Evolutionary conservation across 2,329 filamentous ascomycete species (phyloP), one percentile per base, ranked within the genome.

Genomic region (Proliferodiscus dingleyae): DNA sequence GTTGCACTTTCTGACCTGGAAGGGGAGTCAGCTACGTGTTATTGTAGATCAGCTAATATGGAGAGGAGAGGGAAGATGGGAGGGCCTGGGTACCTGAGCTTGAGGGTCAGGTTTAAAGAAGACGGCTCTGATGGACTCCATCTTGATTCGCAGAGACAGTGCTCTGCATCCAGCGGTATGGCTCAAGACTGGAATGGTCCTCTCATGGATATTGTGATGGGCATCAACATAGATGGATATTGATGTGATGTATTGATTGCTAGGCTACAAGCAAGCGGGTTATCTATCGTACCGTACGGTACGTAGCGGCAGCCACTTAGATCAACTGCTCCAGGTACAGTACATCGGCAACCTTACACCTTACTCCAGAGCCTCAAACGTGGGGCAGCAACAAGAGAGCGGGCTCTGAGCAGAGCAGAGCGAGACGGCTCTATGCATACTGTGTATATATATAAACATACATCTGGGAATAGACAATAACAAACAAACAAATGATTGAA

Each of bases 41-140:
- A n/a, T n/a, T n/a, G n/a, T n/a, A n/a, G n/a, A 32, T 43, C 23
- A 40, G 37, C 16, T 41, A 23, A 32, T 28, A 32, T 34, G 37
- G 43, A 41, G 34, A 38, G 42, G 42, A 19, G 47, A 45, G 23
- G 15, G 28, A 33, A 30, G 28, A 28, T 37, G 34, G 46, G 38
- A 32, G 39, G 39, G 45, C 10, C 3, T 9, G 39, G 34, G 33
- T 39, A 95, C 91, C 77, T 98, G 91, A 53, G 85, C 86, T 68
- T 94, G 86, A 36, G 93, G 93, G 64, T 95, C 90, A 29, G 93
- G 91, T 69, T 89, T 91, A 68, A 83, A 89, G 70, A 97, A 91
- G 61, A 96, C 81, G 48, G 84, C 75, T 67, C 82, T 88, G 64
- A 97, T 75, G 34, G 86, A 79, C 72, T 97, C 89, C 93, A 97